Base-by-base conservation (phyloP, 2,329 filamentous ascomycete species). In the Colletotrichum echinochloae region DNA sequence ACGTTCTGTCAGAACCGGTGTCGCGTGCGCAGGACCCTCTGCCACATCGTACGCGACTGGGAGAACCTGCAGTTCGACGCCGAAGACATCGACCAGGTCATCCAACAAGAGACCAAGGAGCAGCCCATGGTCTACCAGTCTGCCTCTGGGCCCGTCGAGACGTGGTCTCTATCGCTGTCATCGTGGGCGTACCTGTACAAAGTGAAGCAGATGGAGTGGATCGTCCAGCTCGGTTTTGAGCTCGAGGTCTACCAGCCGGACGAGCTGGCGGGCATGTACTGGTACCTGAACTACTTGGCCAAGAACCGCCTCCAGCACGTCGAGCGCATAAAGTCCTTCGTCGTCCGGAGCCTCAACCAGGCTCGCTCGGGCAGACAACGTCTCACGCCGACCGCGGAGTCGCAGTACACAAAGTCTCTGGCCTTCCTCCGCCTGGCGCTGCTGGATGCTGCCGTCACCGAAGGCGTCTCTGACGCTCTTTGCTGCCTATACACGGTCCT, bases 141-240 rank as follows among this genome's bases (percentile, higher is more conserved):
- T 1, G 75, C 74, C 14, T 76, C 76, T 71, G 77, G 81, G 0
- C 84, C 83, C 60, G 82, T 82, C 3, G 87, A 91, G 54, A 83
- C 89, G 0, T 91, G 89, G 77, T 86, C 91, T 0, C 91, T 93
- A 62, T 91, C 94, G 0, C 85, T 98, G 0, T 94, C 93, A 1
- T 94, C 92, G 4, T 99, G 96, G 96, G 89, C 91, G 0, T 97
- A 95, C 76, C 88, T 95, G 70, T 93, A 97, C 81, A 98, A 98
- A 80, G 86, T 98, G n/a, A 89, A 88, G 37, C 89, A 95, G 76
- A 94, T 98, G 87, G 92, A 95, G 78, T 92, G 91, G 85, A 91
- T 97, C 55, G 87, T 98, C 20, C 93, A 98, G 77, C 89, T 98
- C 39, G 96, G 97, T 16, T 98, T 99, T 79, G 96, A 99, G 80